A percentile compares a stretch with the other conserved stretches of the same genome.
phyloP scores from a whole-genome alignment of 352 stramenopile species.

The Phytopythium mirpurense region DNA sequence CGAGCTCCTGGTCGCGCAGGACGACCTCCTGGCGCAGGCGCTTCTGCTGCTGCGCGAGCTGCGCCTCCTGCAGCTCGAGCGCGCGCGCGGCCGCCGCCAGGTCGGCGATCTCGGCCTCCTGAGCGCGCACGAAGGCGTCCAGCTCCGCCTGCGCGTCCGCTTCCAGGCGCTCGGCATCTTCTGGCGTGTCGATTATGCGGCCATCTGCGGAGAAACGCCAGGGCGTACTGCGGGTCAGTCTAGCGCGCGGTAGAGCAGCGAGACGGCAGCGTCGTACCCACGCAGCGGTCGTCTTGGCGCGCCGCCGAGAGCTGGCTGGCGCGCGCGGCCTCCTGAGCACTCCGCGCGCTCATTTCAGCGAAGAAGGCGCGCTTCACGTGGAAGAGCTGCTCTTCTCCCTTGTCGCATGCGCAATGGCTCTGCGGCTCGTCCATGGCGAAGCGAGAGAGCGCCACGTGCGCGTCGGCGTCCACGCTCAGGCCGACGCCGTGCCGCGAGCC shows the following conservation, averaged over 20 bases:
- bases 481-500: conserved; percentile 34
- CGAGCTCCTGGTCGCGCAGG: conserved; percentile 23
- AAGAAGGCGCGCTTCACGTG: conserved; percentile 32
- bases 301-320: conserved; percentile 24
- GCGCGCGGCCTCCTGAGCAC: conserved; percentile 32
- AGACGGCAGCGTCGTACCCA: conserved; percentile 17
- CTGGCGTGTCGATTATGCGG: conserved; percentile 13
- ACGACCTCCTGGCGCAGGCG: conserved; percentile 35
- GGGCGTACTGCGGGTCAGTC: neutral
- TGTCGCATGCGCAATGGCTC: neutral
- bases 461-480: conserved; percentile 28
- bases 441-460: conserved; percentile 10
- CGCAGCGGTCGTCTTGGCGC: conserved; percentile 19
- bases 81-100: conserved; percentile 23
- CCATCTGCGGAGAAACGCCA: conserved; percentile 16
- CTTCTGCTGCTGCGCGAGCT: conserved; percentile 48
- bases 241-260: neutral
- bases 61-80: conserved; percentile 38
- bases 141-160: conserved; percentile 9
- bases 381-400: conserved; percentile 8
- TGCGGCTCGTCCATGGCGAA: conserved; percentile 28
- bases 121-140: conserved; percentile 19
- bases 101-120: conserved; percentile 16
- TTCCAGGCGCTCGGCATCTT: conserved; percentile 6
- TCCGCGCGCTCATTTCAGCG: conserved; percentile 26